phyloP scores from a whole-genome alignment of 805 yeast genomes.

The Aciculoconidium aculeatum region DNA sequence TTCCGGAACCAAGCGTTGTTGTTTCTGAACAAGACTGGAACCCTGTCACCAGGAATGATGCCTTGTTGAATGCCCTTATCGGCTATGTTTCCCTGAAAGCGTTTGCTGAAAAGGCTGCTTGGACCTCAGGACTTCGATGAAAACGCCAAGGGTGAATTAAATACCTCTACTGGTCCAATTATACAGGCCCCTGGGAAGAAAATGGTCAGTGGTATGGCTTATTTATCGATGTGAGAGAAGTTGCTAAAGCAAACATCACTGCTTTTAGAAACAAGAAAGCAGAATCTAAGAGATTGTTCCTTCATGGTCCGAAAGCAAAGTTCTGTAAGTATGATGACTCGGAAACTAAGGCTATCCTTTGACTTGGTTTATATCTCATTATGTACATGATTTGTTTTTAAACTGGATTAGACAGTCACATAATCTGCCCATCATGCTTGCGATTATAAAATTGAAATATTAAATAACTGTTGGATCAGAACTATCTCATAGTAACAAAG shows the following conservation, averaged over 20 bases:
- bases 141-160: constrained; percentile 17
- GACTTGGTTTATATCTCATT: no score
- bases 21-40: no score
- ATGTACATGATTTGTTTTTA: no score
- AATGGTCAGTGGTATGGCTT: constrained; percentile 16
- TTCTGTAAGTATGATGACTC: no score
- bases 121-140: constrained; percentile 44
- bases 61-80: constrained; percentile 13
- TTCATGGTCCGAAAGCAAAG: no score
- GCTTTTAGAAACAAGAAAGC: constrained; percentile 38
- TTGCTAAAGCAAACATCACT: constrained; percentile 48
- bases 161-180: constrained; percentile 12
- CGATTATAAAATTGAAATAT: no score
- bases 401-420: no score
- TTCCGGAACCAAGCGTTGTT: constrained; percentile 43
- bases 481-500: no score
- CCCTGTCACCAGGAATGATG: constrained; percentile 19
- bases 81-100: constrained; percentile 25
- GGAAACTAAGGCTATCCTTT: no score
- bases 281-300: constrained; percentile 27
- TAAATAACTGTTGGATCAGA: no score
- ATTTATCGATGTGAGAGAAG: constrained; percentile 55
- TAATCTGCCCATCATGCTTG: no score
- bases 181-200: no score
- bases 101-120: constrained; percentile 27